These are phyloP conservation scores for Zopfia rhizophila DNA, from an alignment of 2,329 filamentous ascomycete genomes.

Conservation along the genomic window DNA sequence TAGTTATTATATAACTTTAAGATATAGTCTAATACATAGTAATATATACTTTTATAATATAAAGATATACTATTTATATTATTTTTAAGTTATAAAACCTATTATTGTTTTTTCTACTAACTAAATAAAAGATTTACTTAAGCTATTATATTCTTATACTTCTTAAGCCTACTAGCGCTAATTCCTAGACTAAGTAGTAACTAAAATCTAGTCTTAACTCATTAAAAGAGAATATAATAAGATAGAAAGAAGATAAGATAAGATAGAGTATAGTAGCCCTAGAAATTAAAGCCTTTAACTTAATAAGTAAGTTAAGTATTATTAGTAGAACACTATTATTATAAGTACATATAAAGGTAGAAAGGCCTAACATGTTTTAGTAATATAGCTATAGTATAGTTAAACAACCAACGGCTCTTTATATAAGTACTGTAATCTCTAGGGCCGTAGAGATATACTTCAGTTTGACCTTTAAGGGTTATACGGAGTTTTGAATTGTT, in stretches of 20 bases:
- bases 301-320: not conserved
- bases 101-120: too few species aligned
- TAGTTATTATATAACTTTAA: too few species aligned
- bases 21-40: too few species aligned
- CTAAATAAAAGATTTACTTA: too few species aligned
- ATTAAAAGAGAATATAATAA: too few species aligned
- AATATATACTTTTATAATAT: too few species aligned
- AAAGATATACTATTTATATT: too few species aligned
- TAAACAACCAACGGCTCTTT: constrained; percentile 4
- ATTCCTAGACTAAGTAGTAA: too few species aligned
- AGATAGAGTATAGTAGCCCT: constrained; percentile 2
- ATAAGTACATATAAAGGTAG: not conserved
- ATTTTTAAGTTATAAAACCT: too few species aligned
- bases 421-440: constrained; percentile 4
- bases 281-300: not conserved
- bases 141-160: not conserved
- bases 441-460: constrained; percentile 2
- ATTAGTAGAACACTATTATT: constrained; percentile 1
- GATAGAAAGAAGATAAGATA: too few species aligned
- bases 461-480: too few species aligned
- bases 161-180: not conserved
- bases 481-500: too few species aligned
- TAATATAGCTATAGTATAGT: not conserved
- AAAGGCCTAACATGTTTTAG: not conserved
- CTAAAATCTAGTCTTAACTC: constrained; percentile 2